Base-by-base conservation (phyloP, 2,329 filamentous ascomycete genomes). In the Fusarium newnesense region DNA sequence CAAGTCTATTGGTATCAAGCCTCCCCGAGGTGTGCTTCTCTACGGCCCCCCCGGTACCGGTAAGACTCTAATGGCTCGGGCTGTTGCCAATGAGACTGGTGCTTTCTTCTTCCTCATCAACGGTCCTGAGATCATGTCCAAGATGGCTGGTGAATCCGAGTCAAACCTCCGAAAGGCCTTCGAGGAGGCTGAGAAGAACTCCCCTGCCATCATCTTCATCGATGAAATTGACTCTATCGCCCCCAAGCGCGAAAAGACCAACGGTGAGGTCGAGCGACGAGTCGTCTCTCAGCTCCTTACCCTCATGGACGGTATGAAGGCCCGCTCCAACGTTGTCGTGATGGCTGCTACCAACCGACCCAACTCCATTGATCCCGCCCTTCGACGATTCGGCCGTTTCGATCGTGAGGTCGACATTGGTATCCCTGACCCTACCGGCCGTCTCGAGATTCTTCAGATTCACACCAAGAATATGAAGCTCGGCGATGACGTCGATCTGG, bases 401-500 rank as follows among this genome's bases (percentile, higher is more conserved):
- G 96, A 99, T 83, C 96, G 96, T 83, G 96, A 98, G 85, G 96
- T 99, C 75, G 96, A 99, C 81, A 98, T 99, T 80, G 95, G 96
- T 80, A 97, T 98, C 76, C 96, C 96, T 60, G 96, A 98, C 86
- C 96, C 96, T 58, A 98, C 96, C 79, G 96, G 96, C 74, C 96
- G 96, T 89, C 93, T 99, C 42, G 96, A 99, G 89, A 98, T 99
- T 81, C 92, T 99, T 70, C 94, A 97, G 85, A 99, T 99, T 77
- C 96, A 99, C 90, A 99, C 96, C 84, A 99, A 99, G 93, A 99
- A 99, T 90, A 99, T 99, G 96, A 99, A 99, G 89, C 91, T 99
- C 70, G 95, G 86, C 68, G 96, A 98, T 66, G 96, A 98, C 78
- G 96, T 99, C 70, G 96, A 99, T 80, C 90, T 99, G 49, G 96